A percentile compares a stretch with the other conserved stretches of the same genome.
Evolutionary conservation across 2,329 filamentous ascomycete species (phyloP).

Genomic region (Cladosporium sp.): DNA sequence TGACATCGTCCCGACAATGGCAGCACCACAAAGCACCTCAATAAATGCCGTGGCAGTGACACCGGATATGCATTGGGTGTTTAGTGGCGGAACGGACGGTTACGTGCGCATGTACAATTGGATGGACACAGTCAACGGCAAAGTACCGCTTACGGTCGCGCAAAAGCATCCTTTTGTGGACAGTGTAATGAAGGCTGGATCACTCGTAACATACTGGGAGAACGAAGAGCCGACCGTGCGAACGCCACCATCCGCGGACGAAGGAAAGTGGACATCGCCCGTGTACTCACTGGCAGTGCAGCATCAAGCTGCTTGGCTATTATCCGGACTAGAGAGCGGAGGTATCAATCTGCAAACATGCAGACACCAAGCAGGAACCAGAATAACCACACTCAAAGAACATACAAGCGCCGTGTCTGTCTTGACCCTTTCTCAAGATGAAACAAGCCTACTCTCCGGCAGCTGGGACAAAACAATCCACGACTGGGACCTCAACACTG

Average conservation of each 20-base stretch:
- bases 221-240: constrained; percentile 69
- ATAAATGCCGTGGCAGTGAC: constrained; percentile 92
- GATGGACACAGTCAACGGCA: constrained; percentile 90
- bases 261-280: constrained; percentile 63
- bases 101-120: constrained; percentile 98
- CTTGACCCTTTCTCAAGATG: constrained; percentile 77
- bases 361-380: constrained; percentile 90
- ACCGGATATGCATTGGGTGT: constrained; percentile 91
- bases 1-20: constrained; percentile 96
- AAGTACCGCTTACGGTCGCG: constrained; percentile 88
- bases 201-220: constrained; percentile 96
- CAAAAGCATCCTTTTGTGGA: constrained; percentile 97
- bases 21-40: constrained; percentile 91
- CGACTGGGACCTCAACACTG: constrained; percentile 94
- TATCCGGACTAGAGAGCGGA: constrained; percentile 87
- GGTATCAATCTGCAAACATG: constrained; percentile 92
- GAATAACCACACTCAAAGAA: constrained; percentile 76
- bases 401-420: constrained; percentile 93
- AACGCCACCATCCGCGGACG: constrained; percentile 49
- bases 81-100: constrained; percentile 90
- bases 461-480: constrained; percentile 95
- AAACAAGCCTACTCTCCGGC: constrained; percentile 83
- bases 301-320: constrained; percentile 83
- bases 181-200: constrained; percentile 91
- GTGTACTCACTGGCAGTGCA: constrained; percentile 95